A percentile compares a stretch with the other conserved stretches of the same genome.
These are phyloP conservation scores for Udeniomyces megalosporus DNA, from an alignment of 768 basidiomycete genomes.

Conservation along the genomic window DNA sequence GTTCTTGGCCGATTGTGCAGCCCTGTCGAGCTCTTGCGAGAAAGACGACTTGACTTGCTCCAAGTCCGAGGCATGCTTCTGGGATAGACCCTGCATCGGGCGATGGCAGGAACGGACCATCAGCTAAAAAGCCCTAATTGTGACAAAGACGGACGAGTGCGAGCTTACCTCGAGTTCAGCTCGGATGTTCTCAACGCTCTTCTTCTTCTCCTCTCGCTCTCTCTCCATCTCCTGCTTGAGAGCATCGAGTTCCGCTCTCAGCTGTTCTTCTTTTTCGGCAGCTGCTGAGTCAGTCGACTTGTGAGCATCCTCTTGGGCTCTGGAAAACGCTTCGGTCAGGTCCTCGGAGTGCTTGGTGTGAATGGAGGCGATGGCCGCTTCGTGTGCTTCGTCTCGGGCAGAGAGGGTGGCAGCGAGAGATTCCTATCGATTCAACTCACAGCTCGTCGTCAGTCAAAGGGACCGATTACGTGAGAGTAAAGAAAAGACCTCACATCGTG, in stretches of 20 bases:
- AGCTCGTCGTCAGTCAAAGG: too few relatives aligned
- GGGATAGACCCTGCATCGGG: neutral
- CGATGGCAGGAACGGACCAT: too few relatives aligned
- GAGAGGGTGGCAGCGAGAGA: neutral
- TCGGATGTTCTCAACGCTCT: too few relatives aligned
- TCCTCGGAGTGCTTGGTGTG: neutral
- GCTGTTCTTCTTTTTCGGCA: neutral
- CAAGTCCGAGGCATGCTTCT: neutral
- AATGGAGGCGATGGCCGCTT: neutral
- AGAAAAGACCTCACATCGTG: slow-evolving; percentile 1
- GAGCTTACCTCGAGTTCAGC: neutral
- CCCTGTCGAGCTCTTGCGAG: slow-evolving; percentile 6
- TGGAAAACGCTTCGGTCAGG: neutral
- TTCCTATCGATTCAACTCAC: neutral
- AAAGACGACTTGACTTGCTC: neutral
- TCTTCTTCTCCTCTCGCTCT: neutral
- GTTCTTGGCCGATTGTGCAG: neutral
- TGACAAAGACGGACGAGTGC: neutral
- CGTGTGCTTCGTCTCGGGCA: neutral
- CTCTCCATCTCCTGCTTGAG: neutral
- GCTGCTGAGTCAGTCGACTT: neutral
- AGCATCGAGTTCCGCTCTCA: slow-evolving; percentile 1
- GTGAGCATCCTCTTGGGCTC: neutral
- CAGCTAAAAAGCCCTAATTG: neutral
- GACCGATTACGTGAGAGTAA: too few relatives aligned